phyloP scores from a whole-genome alignment of 352 stramenopile genomes.

The Phytophthora cajani region DNA sequence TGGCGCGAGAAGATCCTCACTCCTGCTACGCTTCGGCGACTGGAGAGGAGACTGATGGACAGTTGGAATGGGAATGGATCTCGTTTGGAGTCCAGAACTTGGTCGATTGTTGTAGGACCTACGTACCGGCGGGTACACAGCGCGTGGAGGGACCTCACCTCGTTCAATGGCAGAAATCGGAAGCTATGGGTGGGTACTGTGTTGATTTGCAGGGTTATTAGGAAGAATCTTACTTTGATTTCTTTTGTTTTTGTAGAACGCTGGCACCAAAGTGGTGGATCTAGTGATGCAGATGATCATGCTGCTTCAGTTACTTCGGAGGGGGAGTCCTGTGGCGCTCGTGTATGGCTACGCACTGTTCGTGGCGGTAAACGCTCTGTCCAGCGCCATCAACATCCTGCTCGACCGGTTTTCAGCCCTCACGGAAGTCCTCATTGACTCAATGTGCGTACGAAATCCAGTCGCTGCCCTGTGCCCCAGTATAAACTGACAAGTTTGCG shows the following conservation, averaged over 20 bases:
- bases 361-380: constrained; percentile 25
- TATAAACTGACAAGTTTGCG: not conserved
- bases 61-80: constrained; percentile 6
- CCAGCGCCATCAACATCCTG: constrained; percentile 26
- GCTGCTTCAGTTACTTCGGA: constrained; percentile 19
- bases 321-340: constrained; percentile 11
- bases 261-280: constrained; percentile 17
- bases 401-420: constrained; percentile 15
- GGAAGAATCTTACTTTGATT: not conserved
- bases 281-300: constrained; percentile 27
- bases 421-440: constrained; percentile 33
- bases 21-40: not conserved
- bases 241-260: constrained; percentile 18
- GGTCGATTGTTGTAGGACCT: constrained; percentile 7
- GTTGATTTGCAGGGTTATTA: not conserved
- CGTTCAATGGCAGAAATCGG: constrained; percentile 27
- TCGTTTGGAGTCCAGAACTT: constrained; percentile 3
- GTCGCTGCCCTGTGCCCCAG: not conserved
- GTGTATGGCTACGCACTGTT: constrained; percentile 20
- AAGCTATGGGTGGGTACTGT: constrained; percentile 28
- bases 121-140: not conserved
- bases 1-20: constrained; percentile 20
- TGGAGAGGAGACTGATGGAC: constrained; percentile 9
- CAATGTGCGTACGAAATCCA: constrained; percentile 17
- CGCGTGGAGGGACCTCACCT: constrained; percentile 23